Conservation (phyloP, 164 flowering plant genomes). For the Euptelea pleiosperma region DNA sequence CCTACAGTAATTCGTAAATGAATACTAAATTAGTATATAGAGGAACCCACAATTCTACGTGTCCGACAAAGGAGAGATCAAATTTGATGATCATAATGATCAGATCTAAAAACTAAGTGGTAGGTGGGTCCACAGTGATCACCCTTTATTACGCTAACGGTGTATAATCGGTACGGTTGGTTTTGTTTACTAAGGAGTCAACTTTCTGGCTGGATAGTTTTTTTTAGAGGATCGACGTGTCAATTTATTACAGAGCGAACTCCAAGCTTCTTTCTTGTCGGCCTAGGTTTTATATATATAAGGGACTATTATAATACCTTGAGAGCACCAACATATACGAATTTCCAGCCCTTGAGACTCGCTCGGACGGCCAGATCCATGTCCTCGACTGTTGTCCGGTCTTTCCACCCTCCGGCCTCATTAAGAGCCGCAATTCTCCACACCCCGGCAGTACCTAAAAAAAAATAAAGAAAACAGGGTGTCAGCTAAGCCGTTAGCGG, state of each 20-base stretch:
- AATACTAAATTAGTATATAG: too few relatives aligned
- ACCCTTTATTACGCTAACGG: neutral
- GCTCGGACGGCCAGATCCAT: constrained; percentile 70
- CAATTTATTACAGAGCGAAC: neutral
- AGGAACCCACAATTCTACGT: too few relatives aligned
- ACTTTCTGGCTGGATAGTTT: neutral
- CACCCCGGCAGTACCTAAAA: constrained; percentile 57
- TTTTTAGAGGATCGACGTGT: too few relatives aligned
- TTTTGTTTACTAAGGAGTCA: too few relatives aligned
- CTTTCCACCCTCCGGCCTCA: constrained; percentile 74
- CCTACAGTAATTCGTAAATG: constrained; percentile 27
- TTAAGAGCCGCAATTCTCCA: constrained; percentile 55
- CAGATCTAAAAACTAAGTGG: neutral
- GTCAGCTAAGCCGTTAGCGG: too few relatives aligned
- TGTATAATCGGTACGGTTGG: neutral
- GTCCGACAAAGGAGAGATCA: neutral
- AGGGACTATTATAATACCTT: constrained; percentile 25
- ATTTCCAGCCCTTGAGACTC: constrained; percentile 69
- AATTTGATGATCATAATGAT: neutral
- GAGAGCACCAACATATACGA: constrained; percentile 37
- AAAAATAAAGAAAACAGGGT: too few relatives aligned
- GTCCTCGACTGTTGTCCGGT: constrained; percentile 62
- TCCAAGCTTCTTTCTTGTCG: neutral
- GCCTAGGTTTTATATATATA: neutral
- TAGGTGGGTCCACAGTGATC: neutral